A percentile compares a stretch with the other conserved stretches of the same genome.
Evolutionary conservation across 176 grass and related monocot species (phyloP).

Genomic region (Miscanthus lutarioriparius): DNA sequence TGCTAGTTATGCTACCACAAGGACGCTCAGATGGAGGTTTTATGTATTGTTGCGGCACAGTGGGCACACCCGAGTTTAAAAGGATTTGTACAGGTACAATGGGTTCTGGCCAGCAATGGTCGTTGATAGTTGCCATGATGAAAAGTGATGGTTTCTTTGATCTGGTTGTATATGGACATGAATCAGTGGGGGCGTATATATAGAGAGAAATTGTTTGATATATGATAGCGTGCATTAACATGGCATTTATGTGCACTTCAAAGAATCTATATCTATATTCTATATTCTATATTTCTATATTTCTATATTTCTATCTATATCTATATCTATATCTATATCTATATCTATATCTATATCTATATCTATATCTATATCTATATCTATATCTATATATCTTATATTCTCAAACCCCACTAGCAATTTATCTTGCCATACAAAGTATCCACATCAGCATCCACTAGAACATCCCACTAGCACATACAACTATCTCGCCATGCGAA

Average conservation of each 20-base stretch:
- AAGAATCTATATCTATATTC: too few species aligned
- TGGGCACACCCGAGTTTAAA: conserved; percentile 30
- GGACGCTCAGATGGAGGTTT: conserved; percentile 49
- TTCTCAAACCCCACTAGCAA: too few species aligned
- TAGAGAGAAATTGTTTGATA: neutral
- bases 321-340: too few species aligned
- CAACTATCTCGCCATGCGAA: too few species aligned
- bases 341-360: too few species aligned
- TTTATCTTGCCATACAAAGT: too few species aligned
- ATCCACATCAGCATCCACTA: too few species aligned
- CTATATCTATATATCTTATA: too few species aligned
- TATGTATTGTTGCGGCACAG: conserved; percentile 54
- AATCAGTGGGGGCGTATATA: neutral
- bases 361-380: too few species aligned
- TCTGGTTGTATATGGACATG: conserved; percentile 2
- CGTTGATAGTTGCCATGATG: conserved; percentile 11
- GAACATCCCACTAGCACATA: too few species aligned
- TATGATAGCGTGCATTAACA: neutral
- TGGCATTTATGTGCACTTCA: neutral
- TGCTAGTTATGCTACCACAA: neutral
- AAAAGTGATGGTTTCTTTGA: neutral
- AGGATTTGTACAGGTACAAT: conserved; percentile 62
- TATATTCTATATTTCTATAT: too few species aligned
- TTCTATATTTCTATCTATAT: too few species aligned
- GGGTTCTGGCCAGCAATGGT: conserved; percentile 67